Evolutionary conservation across 345 rosid genomes (phyloP), one percentile per base, ranked within the genome.

Genomic region (Acer campestre): DNA sequence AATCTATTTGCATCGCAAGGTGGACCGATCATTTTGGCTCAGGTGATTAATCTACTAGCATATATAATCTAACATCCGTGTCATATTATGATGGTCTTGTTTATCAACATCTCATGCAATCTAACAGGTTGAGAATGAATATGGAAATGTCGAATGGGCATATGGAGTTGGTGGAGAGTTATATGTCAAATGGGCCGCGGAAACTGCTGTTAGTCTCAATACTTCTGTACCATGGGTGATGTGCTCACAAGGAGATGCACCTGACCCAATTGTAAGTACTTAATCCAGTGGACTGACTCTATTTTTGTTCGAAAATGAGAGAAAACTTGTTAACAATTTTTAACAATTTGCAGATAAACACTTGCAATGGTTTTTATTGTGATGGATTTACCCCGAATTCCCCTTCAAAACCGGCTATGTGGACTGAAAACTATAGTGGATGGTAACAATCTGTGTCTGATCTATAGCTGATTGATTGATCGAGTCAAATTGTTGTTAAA

Each of bases 311-410:
- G 18, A 4, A 18, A 58, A 59, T 20, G 23, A 58, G 38, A 48
- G 16, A 56, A 9, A 62, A 27, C 46, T 67, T 14, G 35, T 71
- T 71, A 27, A 58, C 29, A 16, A 38, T 18, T 7, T 40, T 68
- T 42, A 7, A 42, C 9, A 7, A 16, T 16, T 0, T 82, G 85
- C 89, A 90, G 94, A 85, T 90, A 77, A 88, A 90, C 79, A 90
- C 94, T 46, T 90, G 94, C 78, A 90, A 90, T 71, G 94, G 94
- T 63, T 87, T 90, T 77, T 90, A 88, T 81, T 90, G 93, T 44
- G 90, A 90, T 72, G 74, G 1, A 61, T 90, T 88, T 67, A 78
- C 81, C 7, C 90, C 94, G 2, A 88, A 88, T 79, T 85, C 94
- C 31, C 89, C 84, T 73, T 81, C 86, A 59, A 90, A 88, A 72